Percentiles rank a stretch among this genome's conserved stretches.
phyloP scores from a whole-genome alignment of 2,329 filamentous ascomycete genomes.

The Ophiostoma novo-ulmi region DNA sequence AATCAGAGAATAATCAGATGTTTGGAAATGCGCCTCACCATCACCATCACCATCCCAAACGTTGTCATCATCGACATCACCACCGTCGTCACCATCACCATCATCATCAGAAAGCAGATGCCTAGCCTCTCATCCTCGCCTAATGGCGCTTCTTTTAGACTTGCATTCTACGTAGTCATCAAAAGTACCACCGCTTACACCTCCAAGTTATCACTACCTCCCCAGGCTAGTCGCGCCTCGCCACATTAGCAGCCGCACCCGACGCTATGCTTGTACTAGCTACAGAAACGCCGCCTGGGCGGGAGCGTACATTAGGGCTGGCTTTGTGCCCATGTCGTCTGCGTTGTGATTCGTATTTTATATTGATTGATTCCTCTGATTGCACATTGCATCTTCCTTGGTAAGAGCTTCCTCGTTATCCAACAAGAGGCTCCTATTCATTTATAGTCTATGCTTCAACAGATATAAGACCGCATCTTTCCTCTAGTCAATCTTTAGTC shows the following conservation, averaged over 20 bases:
- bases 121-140: background rate
- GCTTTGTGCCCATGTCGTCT: background rate
- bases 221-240: background rate
- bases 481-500: background rate
- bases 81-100: background rate
- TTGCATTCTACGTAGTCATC: background rate
- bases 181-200: background rate
- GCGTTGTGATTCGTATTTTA: background rate
- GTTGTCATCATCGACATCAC: background rate
- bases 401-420: background rate
- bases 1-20: background rate
- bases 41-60: background rate
- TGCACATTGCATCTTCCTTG: background rate
- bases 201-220: background rate
- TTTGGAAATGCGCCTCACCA: background rate
- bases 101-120: background rate
- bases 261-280: conserved; percentile 7
- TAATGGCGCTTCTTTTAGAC: background rate
- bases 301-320: background rate
- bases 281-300: background rate
- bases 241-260: conserved; percentile 4
- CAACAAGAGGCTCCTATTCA: background rate
- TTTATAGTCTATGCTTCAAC: background rate
- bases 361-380: background rate
- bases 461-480: background rate